Evolutionary conservation across 2,329 filamentous ascomycete species (phyloP).

Genomic region (Cercospora canescens): DNA sequence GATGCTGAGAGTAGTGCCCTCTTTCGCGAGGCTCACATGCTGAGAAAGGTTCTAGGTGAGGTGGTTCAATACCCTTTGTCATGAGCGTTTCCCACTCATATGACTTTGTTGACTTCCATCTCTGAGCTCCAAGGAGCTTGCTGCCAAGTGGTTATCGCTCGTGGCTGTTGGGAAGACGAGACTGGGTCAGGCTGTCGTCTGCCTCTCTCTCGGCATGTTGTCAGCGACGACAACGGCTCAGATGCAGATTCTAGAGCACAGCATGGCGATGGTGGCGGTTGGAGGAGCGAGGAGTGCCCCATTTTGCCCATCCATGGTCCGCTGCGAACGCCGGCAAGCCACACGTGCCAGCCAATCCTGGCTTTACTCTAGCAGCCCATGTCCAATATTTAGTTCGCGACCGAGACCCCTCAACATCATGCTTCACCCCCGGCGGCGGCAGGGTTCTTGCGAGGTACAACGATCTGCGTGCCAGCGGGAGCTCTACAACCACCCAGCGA

Average conservation of each 20-base stretch:
- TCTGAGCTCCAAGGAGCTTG: too few species aligned
- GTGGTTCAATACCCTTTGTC: too few species aligned
- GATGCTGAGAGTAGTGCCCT: too few species aligned
- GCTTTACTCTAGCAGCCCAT: neutral
- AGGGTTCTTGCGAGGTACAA: neutral
- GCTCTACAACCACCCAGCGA: neutral
- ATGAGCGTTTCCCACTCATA: too few species aligned
- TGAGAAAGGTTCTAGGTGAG: too few species aligned
- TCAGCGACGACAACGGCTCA: neutral
- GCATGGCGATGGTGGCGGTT: neutral
- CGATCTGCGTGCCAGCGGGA: neutral
- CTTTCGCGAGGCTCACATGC: too few species aligned
- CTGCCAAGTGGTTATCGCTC: too few species aligned
- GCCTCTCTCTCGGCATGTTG: neutral
- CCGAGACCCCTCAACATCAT: slow-evolving; percentile 1
- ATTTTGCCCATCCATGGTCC: neutral
- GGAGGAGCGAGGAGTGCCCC: neutral
- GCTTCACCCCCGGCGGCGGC: neutral
- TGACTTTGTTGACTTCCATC: too few species aligned
- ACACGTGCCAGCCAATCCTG: neutral
- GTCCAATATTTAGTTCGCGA: neutral
- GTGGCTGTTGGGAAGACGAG: too few species aligned
- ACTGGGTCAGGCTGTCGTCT: neutral
- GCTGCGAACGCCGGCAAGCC: neutral
- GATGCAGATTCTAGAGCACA: neutral